These are phyloP conservation scores for Cydonia oblonga DNA, from an alignment of 331 rosid species.

Conservation along the genomic window DNA sequence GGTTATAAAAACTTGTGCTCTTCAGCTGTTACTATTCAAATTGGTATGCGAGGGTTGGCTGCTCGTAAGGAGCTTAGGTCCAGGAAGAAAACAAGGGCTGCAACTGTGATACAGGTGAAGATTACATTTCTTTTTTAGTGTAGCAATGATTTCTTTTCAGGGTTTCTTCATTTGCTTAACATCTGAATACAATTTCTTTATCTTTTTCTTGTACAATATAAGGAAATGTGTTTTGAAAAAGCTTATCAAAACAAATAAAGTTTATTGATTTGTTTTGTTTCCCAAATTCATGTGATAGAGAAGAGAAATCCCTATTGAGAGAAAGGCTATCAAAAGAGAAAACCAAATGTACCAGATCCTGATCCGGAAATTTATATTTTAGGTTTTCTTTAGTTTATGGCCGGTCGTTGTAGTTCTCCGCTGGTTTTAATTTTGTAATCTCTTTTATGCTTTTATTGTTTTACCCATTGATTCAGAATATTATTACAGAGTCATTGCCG, in stretches of 20 bases:
- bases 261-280: neutral
- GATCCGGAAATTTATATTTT: neutral
- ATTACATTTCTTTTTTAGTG: neutral
- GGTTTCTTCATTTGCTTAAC: neutral
- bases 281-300: neutral
- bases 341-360: neutral
- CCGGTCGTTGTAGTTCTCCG: neutral
- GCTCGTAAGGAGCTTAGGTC: slow-evolving; percentile 55
- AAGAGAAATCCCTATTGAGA: neutral
- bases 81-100: slow-evolving; percentile 47
- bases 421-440: neutral
- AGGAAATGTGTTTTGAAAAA: neutral
- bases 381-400: neutral
- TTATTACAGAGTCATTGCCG: slow-evolving; percentile 46
- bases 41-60: slow-evolving; percentile 51
- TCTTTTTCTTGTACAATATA: neutral
- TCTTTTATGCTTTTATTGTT: neutral
- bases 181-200: neutral
- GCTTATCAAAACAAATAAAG: neutral
- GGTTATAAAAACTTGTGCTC: slow-evolving; percentile 28
- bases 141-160: neutral
- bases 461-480: slow-evolving; percentile 5
- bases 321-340: neutral
- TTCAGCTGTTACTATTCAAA: slow-evolving; percentile 53
- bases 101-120: slow-evolving; percentile 57